Evolutionary conservation across 1,284 basidiomycete genomes (phyloP).

Genomic region (Papiliotrema terrestris): DNA sequence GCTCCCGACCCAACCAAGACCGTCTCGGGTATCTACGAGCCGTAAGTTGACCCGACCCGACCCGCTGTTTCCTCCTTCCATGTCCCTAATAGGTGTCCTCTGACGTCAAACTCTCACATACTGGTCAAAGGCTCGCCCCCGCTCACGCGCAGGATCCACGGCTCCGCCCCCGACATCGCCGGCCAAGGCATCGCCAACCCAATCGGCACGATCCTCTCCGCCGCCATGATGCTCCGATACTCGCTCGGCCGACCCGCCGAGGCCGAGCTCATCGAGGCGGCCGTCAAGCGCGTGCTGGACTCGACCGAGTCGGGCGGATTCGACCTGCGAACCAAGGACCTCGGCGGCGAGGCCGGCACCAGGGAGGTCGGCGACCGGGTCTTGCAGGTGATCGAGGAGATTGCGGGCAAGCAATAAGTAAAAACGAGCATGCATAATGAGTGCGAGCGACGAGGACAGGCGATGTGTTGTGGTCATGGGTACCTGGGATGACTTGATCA

Average conservation of each 20-base stretch:
- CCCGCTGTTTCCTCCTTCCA: not conserved
- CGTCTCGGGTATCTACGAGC: slow-evolving; percentile 89
- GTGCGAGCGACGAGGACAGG: not conserved
- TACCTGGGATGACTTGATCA: no score
- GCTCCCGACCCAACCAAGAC: slow-evolving; percentile 69
- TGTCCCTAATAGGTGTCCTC: no score
- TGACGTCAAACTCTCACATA: no score
- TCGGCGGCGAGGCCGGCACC: slow-evolving; percentile 75
- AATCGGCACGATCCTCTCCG: slow-evolving; percentile 93
- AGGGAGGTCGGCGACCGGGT: slow-evolving; percentile 80
- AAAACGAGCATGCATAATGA: not conserved
- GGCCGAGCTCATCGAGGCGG: slow-evolving; percentile 79
- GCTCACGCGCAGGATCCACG: slow-evolving; percentile 23
- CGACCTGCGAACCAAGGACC: slow-evolving; percentile 79
- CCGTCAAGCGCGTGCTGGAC: slow-evolving; percentile 87
- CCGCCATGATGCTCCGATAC: slow-evolving; percentile 91
- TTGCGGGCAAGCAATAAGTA: slow-evolving; percentile 48
- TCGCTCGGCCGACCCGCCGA: slow-evolving; percentile 82
- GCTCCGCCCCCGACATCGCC: slow-evolving; percentile 91
- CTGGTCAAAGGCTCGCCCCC: no score
- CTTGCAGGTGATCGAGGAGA: slow-evolving; percentile 66
- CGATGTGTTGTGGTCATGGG: not conserved
- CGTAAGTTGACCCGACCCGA: slow-evolving; percentile 45
- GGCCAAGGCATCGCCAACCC: slow-evolving; percentile 95
- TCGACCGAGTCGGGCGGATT: slow-evolving; percentile 65